Percentiles rank a stretch among this genome's conserved stretches.
phyloP scores from a whole-genome alignment of 2,329 filamentous ascomycete species.

The Neoarthrinium moseri region DNA sequence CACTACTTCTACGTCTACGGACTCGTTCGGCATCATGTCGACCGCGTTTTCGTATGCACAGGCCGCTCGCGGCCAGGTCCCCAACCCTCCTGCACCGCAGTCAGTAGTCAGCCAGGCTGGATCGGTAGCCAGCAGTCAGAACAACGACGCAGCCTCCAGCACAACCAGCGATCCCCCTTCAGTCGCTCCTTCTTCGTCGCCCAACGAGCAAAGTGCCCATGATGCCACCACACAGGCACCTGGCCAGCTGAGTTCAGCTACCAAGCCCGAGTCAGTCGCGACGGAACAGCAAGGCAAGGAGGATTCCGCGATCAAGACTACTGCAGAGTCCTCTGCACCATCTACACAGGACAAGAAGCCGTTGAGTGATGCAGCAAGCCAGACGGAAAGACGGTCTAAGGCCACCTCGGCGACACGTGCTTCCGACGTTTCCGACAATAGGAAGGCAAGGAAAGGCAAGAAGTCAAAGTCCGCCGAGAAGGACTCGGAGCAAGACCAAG shows the following conservation, averaged over 20 bases:
- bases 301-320: conserved; percentile 1
- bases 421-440: conserved; percentile 65
- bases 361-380: conserved; percentile 19
- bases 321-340: conserved; percentile 15
- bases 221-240: conserved; percentile 22
- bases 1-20: background rate
- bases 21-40: conserved; percentile 42
- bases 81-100: conserved; percentile 29
- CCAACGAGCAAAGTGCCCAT: conserved; percentile 32
- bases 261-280: conserved; percentile 15
- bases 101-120: conserved; percentile 27
- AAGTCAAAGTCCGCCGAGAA: conserved; percentile 53
- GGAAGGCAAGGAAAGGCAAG: conserved; percentile 63
- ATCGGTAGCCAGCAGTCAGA: conserved; percentile 29
- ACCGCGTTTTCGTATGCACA: conserved; percentile 86
- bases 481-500: conserved; percentile 51
- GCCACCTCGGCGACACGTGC: conserved; percentile 58
- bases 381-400: conserved; percentile 50
- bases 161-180: conserved; percentile 32
- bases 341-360: conserved; percentile 17
- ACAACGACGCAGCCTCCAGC: conserved; percentile 31
- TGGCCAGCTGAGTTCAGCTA: conserved; percentile 21
- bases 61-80: conserved; percentile 78
- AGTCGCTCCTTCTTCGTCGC: conserved; percentile 33
- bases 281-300: background rate